Evolutionary conservation across 192 early-diverging fungal genomes (phyloP), one percentile per base, ranked within the genome.

Genomic region (Backusella tuberculispora): DNA sequence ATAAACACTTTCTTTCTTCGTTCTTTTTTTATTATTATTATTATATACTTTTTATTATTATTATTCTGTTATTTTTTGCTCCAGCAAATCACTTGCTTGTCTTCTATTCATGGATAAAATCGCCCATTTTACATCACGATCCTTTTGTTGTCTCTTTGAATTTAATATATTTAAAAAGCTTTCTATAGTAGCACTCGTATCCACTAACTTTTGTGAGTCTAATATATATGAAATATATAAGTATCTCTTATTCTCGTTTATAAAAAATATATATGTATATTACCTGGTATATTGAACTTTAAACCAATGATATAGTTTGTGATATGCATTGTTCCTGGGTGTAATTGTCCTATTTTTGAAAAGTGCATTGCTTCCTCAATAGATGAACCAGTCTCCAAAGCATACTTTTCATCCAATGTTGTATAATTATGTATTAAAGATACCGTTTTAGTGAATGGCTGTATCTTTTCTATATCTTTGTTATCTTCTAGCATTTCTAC

Each of bases 221-320:
- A 71, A 21, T 9, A 44, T 8, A 44, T 13, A 44, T 6, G 17
- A 56, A 6, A 21, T 21, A 34, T 41, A 72, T 63, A 4, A 72
- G 29, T 15, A 5, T 42, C 19, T 42, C 8, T 1, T 41, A 17
- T 71, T 19, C 37, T 44, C 1, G 5, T 50, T 5, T 26, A 67
- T 24, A 45, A 13, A 21, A 17, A n/a, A 44, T 9, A 21, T 21
- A 4, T 37, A 12, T 43, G 2, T 65, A 29, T 53, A 60, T 48
- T 45, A 56, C 50, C 37, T 46, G 48, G 21, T 34, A 34, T 34
- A 4, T 21, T 37, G 5, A 80, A 7, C 13, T 67, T 48, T 14
- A 80, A 26, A 13, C 71, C 79, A 50, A 80, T 63, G 9, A 73
- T 66, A 41, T 74, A 72, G 42, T 76, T 73, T 3, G 43, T 63